These are phyloP conservation scores for Trichoderma harzianum DNA, from an alignment of 2,329 filamentous ascomycete species.

Conservation along the genomic window DNA sequence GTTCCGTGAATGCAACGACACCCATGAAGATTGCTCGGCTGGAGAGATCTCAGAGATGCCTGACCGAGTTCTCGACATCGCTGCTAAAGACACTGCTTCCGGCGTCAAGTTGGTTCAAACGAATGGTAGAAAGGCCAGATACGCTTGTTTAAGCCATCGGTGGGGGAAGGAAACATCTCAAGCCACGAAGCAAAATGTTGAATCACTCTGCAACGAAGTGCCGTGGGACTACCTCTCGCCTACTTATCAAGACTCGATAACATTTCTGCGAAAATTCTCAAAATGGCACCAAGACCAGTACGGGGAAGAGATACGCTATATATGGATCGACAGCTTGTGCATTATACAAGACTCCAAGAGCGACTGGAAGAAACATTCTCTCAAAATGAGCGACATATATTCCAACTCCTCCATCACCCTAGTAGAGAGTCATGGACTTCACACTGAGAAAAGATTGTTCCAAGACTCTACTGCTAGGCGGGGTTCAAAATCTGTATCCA, in stretches of 20 bases:
- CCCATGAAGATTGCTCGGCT: not conserved
- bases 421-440: not conserved
- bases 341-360: slow-evolving; percentile 10
- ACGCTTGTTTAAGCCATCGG: slow-evolving; percentile 13
- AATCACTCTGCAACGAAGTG: not conserved
- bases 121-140: slow-evolving; percentile 1
- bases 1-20: slow-evolving; percentile 9
- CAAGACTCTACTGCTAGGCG: not conserved
- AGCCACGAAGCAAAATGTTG: not conserved
- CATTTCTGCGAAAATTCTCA: slow-evolving; percentile 8
- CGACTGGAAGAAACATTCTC: slow-evolving; percentile 11
- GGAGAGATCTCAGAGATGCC: not conserved
- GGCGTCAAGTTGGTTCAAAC: slow-evolving; percentile 6
- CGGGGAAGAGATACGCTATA: slow-evolving; percentile 8
- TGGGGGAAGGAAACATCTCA: slow-evolving; percentile 4
- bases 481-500: not conserved
- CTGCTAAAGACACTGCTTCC: not conserved
- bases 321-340: slow-evolving; percentile 18
- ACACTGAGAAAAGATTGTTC: not conserved
- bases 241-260: slow-evolving; percentile 18
- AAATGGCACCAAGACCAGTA: slow-evolving; percentile 13
- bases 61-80: slow-evolving; percentile 9
- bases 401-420: slow-evolving; percentile 9
- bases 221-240: slow-evolving; percentile 16
- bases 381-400: slow-evolving; percentile 14